Evolutionary conservation across 805 yeast genomes (phyloP), one percentile per base, ranked within the genome.

Genomic region (Komagataella pastoris): DNA sequence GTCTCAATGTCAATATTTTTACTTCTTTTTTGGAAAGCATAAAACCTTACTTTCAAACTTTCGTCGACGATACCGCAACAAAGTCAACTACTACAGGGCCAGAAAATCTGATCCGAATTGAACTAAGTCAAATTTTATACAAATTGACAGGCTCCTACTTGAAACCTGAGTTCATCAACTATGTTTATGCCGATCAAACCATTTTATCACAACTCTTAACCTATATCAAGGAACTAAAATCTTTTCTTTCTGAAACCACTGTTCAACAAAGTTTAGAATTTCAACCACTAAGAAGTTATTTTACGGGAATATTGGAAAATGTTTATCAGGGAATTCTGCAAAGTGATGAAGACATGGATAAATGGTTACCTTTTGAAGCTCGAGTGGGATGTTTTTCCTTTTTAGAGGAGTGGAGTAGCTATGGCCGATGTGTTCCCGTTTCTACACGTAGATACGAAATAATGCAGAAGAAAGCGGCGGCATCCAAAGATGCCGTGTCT

Each of bases 381-480:
- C 72, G 97, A 51, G 80, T 85, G 30, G 84, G 87, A 2, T 85
- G 95, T 55, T 90, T 88, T 68, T 79, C 81, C 48, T 84, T 79
- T 59, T 69, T 93, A 52, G 90, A 86, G 57, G 95, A 88, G 62
- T 93, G 99, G 99, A 89, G 97, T 64, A 96, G 95, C 0, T 80
- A 79, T 65, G 97, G 98, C 2, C 82, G 79, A 50, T 71, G 80
- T 21, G 74, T 79, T 7, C 61, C 71, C 1, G 60, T 81, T 2
- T 77, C 88, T 2, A 80, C 79, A 30, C 85, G 83, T 46, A 71
- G 97, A 47, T 88, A 88, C 56, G 62, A 68, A 3, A 57, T 66
- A 1, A 83, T 83, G 80, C 72, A 79, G 17, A 70, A 69, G 46
- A 70, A 66, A 10, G 67, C 60, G 3, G 53, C 62, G 8, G 59